Conservation (phyloP, 768 basidiomycete genomes). For the Leccinum sublutescens region DNA sequence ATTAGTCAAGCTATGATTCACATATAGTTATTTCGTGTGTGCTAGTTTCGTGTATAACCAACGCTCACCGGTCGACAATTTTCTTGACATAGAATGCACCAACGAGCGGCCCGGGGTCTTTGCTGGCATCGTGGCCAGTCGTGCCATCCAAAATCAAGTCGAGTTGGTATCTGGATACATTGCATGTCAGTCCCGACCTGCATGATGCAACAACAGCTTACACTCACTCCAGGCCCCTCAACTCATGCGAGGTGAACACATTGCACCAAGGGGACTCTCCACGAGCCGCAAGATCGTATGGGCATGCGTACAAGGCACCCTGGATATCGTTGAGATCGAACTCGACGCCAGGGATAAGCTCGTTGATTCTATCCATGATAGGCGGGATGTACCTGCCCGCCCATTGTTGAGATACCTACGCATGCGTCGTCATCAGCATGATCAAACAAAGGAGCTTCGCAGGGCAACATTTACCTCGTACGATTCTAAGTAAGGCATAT, state of each 20-base stretch:
- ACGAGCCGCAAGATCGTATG: conserved; percentile 40
- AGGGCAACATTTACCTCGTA: not conserved
- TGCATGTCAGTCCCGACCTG: not conserved
- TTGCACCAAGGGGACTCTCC: conserved; percentile 40
- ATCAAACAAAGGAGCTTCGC: not conserved
- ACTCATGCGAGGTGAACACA: conserved; percentile 35
- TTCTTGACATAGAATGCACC: conserved; percentile 40
- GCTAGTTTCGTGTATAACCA: not conserved
- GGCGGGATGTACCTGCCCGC: conserved; percentile 35
- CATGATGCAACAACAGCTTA: not conserved
- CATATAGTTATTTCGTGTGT: not conserved
- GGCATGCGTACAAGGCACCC: conserved; percentile 42
- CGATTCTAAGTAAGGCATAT: not conserved
- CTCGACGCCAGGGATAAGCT: conserved; percentile 31
- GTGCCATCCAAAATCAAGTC: conserved; percentile 34
- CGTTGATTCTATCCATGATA: conserved; percentile 37
- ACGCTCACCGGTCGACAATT: conserved; percentile 36
- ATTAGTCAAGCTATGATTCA: conserved; percentile 32
- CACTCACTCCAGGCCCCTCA: conserved; percentile 37
- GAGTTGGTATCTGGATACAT: conserved; percentile 33
- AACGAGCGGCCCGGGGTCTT: conserved; percentile 32
- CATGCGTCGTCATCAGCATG: not conserved
- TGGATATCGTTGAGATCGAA: conserved; percentile 32
- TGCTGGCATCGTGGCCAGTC: conserved; percentile 32
- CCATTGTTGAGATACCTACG: conserved; percentile 27